These are phyloP conservation scores for Capillidium heterosporum DNA, from an alignment of 371 early-diverging fungal genomes.

Conservation along the genomic window DNA sequence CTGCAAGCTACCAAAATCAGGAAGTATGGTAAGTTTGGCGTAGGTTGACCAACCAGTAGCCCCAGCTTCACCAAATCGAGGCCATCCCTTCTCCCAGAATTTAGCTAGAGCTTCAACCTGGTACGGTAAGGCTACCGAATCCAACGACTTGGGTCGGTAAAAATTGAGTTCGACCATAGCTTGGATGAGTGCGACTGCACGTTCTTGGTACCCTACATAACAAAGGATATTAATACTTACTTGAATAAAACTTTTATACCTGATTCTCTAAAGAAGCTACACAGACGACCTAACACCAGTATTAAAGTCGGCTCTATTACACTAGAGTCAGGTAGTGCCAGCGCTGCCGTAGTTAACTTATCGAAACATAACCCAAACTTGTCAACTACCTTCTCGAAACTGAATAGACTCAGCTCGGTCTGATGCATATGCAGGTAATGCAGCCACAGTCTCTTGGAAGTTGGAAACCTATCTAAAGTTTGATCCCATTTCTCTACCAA, in stretches of 20 bases:
- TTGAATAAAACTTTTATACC: conserved; percentile 17
- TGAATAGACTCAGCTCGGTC: conserved; percentile 47
- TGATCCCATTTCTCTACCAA: conserved; percentile 53
- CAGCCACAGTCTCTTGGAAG: conserved; percentile 42
- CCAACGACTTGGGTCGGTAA: conserved; percentile 25
- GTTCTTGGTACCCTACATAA: conserved; percentile 19
- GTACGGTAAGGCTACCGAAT: conserved; percentile 10
- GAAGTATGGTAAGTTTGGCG: neutral
- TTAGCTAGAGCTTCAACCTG: conserved; percentile 24
- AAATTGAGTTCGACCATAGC: conserved; percentile 52
- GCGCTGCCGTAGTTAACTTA: conserved; percentile 11
- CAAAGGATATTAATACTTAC: no score
- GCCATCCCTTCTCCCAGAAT: conserved; percentile 62
- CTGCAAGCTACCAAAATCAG: neutral
- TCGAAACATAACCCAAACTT: conserved; percentile 44
- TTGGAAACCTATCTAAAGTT: conserved; percentile 23
- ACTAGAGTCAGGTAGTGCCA: no score
- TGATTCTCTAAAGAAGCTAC: conserved; percentile 40
- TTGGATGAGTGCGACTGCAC: conserved; percentile 42
- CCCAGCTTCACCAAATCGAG: conserved; percentile 58
- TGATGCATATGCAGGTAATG: conserved; percentile 57
- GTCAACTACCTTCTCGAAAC: conserved; percentile 32
- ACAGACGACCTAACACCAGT: conserved; percentile 30
- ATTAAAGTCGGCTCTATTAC: no score
- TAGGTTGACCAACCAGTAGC: neutral